Conservation (phyloP, 2,329 filamentous ascomycete genomes). For the Apiospora hydei region DNA sequence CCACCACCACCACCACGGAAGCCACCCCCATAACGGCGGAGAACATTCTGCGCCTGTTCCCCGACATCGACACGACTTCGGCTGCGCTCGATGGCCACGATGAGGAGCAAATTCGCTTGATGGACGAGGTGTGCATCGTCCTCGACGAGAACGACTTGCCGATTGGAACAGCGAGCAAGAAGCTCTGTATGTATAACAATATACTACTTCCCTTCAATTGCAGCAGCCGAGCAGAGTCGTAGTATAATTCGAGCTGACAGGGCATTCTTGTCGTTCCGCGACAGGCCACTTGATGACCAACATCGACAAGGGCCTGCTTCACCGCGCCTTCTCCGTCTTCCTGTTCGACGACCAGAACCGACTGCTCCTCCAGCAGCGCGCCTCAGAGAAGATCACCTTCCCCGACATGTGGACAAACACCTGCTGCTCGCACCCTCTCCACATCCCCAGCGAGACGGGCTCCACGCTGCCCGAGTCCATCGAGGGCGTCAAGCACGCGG, state of each 20-base stretch:
- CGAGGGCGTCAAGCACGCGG: slow-evolving; percentile 87
- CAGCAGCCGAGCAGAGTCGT: background rate
- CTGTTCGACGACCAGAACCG: slow-evolving; percentile 95
- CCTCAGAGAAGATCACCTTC: slow-evolving; percentile 97
- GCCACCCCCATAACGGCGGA: slow-evolving; percentile 79
- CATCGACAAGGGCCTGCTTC: slow-evolving; percentile 93
- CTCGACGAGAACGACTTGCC: slow-evolving; percentile 89
- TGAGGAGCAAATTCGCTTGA: slow-evolving; percentile 95
- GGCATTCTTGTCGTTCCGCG: slow-evolving; percentile 20
- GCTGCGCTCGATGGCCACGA: slow-evolving; percentile 89
- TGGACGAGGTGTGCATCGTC: slow-evolving; percentile 99
- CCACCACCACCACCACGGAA: slow-evolving; percentile 53
- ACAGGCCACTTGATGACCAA: slow-evolving; percentile 99
- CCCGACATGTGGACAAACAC: slow-evolving; percentile 99
- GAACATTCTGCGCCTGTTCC: slow-evolving; percentile 87
- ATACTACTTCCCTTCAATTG: background rate
- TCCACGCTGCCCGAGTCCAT: slow-evolving; percentile 80
- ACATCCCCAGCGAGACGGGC: slow-evolving; percentile 90
- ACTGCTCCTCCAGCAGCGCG: slow-evolving; percentile 93
- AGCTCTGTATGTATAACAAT: slow-evolving; percentile 75
- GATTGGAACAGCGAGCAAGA: slow-evolving; percentile 97
- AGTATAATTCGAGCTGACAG: slow-evolving; percentile 27
- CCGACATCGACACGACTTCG: slow-evolving; percentile 77
- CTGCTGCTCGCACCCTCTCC: slow-evolving; percentile 96
- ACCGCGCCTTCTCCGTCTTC: slow-evolving; percentile 97